Conservation (phyloP, 345 rosid genomes). For the Eucalyptus regnans region DNA sequence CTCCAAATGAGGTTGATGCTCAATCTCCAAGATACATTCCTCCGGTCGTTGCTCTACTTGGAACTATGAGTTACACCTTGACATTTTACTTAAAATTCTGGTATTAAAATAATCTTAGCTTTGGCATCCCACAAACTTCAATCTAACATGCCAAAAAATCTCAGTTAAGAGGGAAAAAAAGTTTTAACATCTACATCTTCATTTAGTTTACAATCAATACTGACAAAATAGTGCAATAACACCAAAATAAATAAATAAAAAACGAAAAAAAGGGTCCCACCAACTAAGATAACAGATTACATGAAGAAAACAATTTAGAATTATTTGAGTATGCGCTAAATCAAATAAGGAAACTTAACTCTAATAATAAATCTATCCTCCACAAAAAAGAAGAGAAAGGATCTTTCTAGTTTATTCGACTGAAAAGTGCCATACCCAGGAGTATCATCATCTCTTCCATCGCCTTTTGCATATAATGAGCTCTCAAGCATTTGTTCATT, state of each 20-base stretch:
- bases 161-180: neutral
- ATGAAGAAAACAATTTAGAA: neutral
- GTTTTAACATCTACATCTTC: neutral
- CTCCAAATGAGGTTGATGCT: neutral
- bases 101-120: neutral
- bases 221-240: neutral
- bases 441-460: neutral
- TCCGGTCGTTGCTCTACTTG: neutral
- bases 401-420: neutral
- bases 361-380: neutral
- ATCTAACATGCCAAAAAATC: neutral
- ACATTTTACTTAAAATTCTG: neutral
- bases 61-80: neutral
- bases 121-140: neutral
- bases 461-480: neutral
- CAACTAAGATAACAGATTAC: neutral
- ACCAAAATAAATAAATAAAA: neutral
- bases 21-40: neutral
- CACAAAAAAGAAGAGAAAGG: neutral
- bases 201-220: neutral
- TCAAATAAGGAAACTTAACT: neutral
- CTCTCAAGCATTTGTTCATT: neutral
- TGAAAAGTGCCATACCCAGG: neutral
- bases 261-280: neutral
- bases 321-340: neutral